A percentile compares a stretch with the other conserved stretches of the same genome.
Conservation (phyloP, 2,329 filamentous ascomycete species). For the Juglanconis juglandina region DNA sequence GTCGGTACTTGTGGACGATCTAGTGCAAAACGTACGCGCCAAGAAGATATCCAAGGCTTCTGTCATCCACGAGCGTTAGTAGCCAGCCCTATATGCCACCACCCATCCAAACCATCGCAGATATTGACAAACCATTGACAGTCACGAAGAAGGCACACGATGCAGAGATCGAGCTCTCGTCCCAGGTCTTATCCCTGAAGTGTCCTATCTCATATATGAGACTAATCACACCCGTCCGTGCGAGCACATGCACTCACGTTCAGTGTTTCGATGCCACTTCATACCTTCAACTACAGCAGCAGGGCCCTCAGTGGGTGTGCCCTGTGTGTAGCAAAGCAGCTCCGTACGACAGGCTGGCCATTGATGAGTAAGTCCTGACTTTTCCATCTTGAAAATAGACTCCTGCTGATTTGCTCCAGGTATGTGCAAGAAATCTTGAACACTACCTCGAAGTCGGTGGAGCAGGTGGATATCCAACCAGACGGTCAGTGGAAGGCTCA, state of each 20-base stretch:
- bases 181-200: constrained; percentile 84
- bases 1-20: constrained; percentile 64
- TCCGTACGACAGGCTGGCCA: constrained; percentile 75
- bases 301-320: constrained; percentile 95
- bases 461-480: constrained; percentile 88
- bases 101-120: constrained; percentile 21
- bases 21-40: constrained; percentile 64
- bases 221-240: constrained; percentile 76
- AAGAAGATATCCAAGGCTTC: constrained; percentile 75
- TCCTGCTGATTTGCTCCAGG: constrained; percentile 39
- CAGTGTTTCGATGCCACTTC: constrained; percentile 93
- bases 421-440: constrained; percentile 86
- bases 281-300: constrained; percentile 90
- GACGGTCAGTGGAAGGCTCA: constrained; percentile 69
- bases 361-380: constrained; percentile 68
- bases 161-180: constrained; percentile 83
- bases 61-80: constrained; percentile 80
- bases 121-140: constrained; percentile 33
- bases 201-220: constrained; percentile 86
- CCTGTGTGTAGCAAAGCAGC: constrained; percentile 86
- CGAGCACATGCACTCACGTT: constrained; percentile 77
- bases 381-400: not conserved
- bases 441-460: constrained; percentile 65
- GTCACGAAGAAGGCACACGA: constrained; percentile 80
- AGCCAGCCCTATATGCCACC: not conserved